Evolutionary conservation across 2,329 filamentous ascomycete species (phyloP), one percentile per base, ranked within the genome.

Genomic region (Drechslerella dactyloides): DNA sequence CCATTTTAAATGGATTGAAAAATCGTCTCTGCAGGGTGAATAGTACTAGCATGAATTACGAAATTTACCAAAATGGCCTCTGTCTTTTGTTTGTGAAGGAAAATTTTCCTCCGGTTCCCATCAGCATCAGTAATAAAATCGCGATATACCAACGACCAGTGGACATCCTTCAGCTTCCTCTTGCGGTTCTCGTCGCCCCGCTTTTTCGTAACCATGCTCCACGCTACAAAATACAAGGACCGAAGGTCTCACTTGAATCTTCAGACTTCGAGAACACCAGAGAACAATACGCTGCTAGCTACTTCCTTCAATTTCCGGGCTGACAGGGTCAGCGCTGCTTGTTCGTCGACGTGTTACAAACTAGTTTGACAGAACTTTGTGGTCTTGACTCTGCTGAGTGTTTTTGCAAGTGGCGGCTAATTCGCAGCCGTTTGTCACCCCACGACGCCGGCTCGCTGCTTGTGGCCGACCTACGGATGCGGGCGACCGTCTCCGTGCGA

Each of bases 341-440:
- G 66, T 44, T 54, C 53, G 46, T 59, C 58, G 62, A 57, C 57
- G 19, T 48, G 19, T 19, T 10, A 23, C 44, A 48, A 17, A 33
- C 27, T 33, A 33, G 27, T 33, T 8, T 33, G 4, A 52, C 11
- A 50, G 62, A 69, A 63, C 65, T 48, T 63, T 69, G 65, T 69
- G 53, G 59, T 64, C 44, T 40, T 53, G 46, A 62, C 37, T 27
- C 17, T 24, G 37, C 48, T 44, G 56, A 53, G 57, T 13, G 37
- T 10, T 48, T 48, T 48, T 17, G 44, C 44, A 64, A 21, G 51
- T 62, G 66, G 66, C 66, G 66, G 66, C 66, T 70, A 70, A 70
- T 70, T 53, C 37, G 37, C 37, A 42, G 37, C 37, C 5, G 5
- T 15, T 17, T 44, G 40, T 44, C 40, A 44, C 40, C 40, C 40